Evolutionary conservation across 169 alveolate genomes (phyloP), one percentile per base, ranked within the genome.

Genomic region (Plasmodium inui): DNA sequence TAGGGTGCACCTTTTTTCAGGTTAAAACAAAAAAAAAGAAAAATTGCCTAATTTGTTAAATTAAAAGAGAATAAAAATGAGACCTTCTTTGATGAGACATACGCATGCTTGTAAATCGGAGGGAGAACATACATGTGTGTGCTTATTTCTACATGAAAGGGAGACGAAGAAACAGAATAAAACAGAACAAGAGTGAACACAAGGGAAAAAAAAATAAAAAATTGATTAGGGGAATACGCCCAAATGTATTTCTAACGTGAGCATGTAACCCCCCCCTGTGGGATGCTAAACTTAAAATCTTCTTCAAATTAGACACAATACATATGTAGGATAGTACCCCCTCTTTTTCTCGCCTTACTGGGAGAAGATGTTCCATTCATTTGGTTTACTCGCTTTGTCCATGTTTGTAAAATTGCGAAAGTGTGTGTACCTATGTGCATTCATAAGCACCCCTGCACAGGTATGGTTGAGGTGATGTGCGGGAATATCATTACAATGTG

Each of bases 181-280:
- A 82, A 57, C 55, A 82, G 90, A 82, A 82, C 79, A 82, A 82
- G 55, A 53, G 28, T 14, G 37, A 57, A 82, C 37, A 82, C 55
- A 82, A 26, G 41, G 12, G 67, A 53, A 30, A 0, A 76, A 34
- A 79, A 14, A 79, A 34, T 19, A 50, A 26, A 22, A 19, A 46
- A 46, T 30, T 17, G 55, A n/a, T 30, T 26, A 5, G 90, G 22
- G 39, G 22, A 41, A 30, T 41, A 82, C 39, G 41, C 53, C 6
- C 37, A 53, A 32, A 30, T 19, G 41, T 3, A 53, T 30, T 28
- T 30, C 2, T 57, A 30, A 30, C 17, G 6, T 22, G 37, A 26
- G 76, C 17, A 67, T n/a, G 37, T n/a, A 67, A 22, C 12, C 37
- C 3, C 39, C 37, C 76, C 41, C 41, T n/a, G 14, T 67, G 30